Percentiles rank a stretch among this genome's conserved stretches.
Evolutionary conservation across 1,284 basidiomycete species (phyloP).

Genomic region (Ustilago trichophora): DNA sequence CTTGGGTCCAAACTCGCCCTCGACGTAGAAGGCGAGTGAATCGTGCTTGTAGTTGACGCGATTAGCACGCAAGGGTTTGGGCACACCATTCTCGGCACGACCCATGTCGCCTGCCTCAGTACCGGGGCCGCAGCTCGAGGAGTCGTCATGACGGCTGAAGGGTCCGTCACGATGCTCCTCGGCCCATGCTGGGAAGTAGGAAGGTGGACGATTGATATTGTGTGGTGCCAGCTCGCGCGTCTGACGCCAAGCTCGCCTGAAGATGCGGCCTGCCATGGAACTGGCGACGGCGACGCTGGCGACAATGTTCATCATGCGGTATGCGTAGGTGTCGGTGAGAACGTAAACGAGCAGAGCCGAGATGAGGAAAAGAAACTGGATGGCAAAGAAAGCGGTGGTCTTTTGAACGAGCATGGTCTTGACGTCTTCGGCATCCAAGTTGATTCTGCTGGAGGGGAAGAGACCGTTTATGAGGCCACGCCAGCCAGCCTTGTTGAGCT

Average conservation of each 20-base stretch:
- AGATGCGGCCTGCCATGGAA: slow-evolving; percentile 57
- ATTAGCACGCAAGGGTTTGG: background rate
- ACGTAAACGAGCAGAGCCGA: slow-evolving; percentile 45
- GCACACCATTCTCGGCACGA: background rate
- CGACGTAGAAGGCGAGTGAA: slow-evolving; percentile 37
- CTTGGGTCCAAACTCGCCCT: slow-evolving; percentile 40
- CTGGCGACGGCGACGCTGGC: slow-evolving; percentile 51
- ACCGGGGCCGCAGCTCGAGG: slow-evolving; percentile 1
- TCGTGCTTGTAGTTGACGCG: slow-evolving; percentile 16
- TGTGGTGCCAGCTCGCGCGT: slow-evolving; percentile 48
- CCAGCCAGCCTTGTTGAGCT: slow-evolving; percentile 56
- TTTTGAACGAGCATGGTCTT: slow-evolving; percentile 57
- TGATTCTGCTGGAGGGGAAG: slow-evolving; percentile 29
- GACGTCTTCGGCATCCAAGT: slow-evolving; percentile 52
- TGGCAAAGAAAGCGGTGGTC: slow-evolving; percentile 51
- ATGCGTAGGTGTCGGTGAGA: slow-evolving; percentile 32
- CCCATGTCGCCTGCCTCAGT: background rate
- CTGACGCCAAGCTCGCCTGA: slow-evolving; percentile 53
- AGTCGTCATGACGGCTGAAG: slow-evolving; percentile 1
- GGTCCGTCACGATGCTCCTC: slow-evolving; percentile 35
- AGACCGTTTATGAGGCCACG: slow-evolving; percentile 39
- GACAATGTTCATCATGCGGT: slow-evolving; percentile 52
- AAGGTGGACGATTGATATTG: slow-evolving; percentile 48
- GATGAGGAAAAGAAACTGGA: slow-evolving; percentile 53
- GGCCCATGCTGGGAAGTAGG: slow-evolving; percentile 51